These are phyloP conservation scores for Amanita pseudoporphyria DNA, from an alignment of 768 basidiomycete genomes.

Conservation along the genomic window DNA sequence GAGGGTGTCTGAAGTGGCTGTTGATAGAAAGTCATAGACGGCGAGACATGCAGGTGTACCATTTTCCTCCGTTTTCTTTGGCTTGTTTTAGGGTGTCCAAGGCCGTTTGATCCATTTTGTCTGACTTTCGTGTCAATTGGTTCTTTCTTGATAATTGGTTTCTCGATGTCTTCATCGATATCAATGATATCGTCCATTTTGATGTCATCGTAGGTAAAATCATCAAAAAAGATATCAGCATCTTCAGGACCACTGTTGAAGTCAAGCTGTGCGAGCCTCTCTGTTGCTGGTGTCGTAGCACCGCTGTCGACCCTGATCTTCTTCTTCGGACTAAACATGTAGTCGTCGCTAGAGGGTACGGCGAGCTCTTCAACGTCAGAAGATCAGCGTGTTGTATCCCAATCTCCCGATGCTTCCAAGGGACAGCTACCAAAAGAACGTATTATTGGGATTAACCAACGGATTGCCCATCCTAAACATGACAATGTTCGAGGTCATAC, in stretches of 20 bases:
- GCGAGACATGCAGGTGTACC: slow-evolving; percentile 58
- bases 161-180: slow-evolving; percentile 40
- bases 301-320: slow-evolving; percentile 38
- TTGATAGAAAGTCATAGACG: slow-evolving; percentile 61
- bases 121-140: slow-evolving; percentile 17
- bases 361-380: slow-evolving; percentile 33
- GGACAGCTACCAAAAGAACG: too few species aligned
- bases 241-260: slow-evolving; percentile 45
- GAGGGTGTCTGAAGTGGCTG: slow-evolving; percentile 50
- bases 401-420: too few species aligned
- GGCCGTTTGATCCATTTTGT: slow-evolving; percentile 12
- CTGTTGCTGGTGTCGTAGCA: slow-evolving; percentile 43
- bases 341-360: slow-evolving; percentile 48
- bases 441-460: too few species aligned
- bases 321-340: slow-evolving; percentile 62
- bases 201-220: slow-evolving; percentile 37
- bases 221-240: slow-evolving; percentile 29
- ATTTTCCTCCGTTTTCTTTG: slow-evolving; percentile 36
- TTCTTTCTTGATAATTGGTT: slow-evolving; percentile 22
- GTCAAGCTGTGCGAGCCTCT: slow-evolving; percentile 48
- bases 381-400: slow-evolving; percentile 33
- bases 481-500: too few species aligned
- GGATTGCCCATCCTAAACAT: too few species aligned
- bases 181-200: slow-evolving; percentile 56
- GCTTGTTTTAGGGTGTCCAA: not conserved